Evolutionary conservation across 2,329 filamentous ascomycete genomes (phyloP).

Genomic region (Calcarisporium arbuscula): DNA sequence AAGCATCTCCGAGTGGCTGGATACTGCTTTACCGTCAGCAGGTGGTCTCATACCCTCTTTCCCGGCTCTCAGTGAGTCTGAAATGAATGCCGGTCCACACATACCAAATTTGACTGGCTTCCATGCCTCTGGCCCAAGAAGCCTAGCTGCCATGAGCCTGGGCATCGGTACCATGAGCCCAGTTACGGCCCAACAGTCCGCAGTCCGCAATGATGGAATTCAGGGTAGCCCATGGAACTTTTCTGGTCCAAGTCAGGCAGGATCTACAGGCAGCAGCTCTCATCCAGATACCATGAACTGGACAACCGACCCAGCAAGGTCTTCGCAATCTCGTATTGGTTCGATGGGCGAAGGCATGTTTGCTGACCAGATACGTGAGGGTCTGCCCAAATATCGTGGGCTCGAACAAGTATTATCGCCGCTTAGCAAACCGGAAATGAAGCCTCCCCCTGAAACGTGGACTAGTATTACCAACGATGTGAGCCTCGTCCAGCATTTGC

Average conservation of each 20-base stretch:
- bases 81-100: no score
- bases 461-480: conserved; percentile 54
- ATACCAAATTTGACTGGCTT: no score
- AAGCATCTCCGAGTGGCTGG: conserved; percentile 49
- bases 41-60: background rate
- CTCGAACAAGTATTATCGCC: conserved; percentile 44
- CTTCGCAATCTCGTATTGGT: conserved; percentile 40
- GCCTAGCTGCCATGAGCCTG: conserved; percentile 24
- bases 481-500: conserved; percentile 54
- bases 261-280: conserved; percentile 40
- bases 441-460: conserved; percentile 45
- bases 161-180: conserved; percentile 22
- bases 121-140: conserved; percentile 19
- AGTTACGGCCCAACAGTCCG: conserved; percentile 20
- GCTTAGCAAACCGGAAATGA: conserved; percentile 35
- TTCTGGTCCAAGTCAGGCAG: conserved; percentile 38
- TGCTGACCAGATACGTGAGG: conserved; percentile 24
- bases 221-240: conserved; percentile 44
- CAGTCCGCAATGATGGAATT: conserved; percentile 33
- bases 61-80: no score
- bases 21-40: conserved; percentile 21
- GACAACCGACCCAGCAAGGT: conserved; percentile 31
- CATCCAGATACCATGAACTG: conserved; percentile 41
- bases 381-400: conserved; percentile 28
- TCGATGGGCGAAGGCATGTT: conserved; percentile 42